Percentiles rank a stretch among this genome's conserved stretches.
Evolutionary conservation across 352 stramenopile species (phyloP).

Genomic region (Globisporangium lucens): DNA sequence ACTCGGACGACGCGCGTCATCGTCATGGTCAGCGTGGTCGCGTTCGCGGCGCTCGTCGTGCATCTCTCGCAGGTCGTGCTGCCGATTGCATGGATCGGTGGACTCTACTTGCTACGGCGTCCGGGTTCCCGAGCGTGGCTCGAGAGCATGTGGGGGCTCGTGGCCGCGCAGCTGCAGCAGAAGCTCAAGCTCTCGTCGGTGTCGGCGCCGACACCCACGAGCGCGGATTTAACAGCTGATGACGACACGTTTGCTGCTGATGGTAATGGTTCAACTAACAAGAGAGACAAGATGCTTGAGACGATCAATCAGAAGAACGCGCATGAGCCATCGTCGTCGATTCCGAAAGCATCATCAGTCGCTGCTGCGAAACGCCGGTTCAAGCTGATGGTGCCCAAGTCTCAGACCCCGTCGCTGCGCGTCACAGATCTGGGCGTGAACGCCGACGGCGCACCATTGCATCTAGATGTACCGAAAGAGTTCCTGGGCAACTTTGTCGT

Average conservation of each 20-base stretch:
- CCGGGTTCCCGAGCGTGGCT: not conserved
- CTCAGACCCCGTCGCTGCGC: conserved; percentile 12
- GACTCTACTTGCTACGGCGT: not conserved
- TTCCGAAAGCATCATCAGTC: not conserved
- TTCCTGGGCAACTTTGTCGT: conserved; percentile 18
- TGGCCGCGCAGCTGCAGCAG: not conserved
- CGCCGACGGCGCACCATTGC: conserved; percentile 12
- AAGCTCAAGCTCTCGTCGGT: not conserved
- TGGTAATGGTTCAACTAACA: not conserved
- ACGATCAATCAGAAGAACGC: not conserved
- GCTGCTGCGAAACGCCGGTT: not conserved
- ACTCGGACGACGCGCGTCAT: not conserved
- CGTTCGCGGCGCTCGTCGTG: conserved; percentile 9
- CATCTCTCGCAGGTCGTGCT: conserved; percentile 6
- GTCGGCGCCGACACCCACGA: not conserved
- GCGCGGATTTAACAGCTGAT: not conserved
- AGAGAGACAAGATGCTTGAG: not conserved
- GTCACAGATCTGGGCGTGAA: conserved; percentile 18
- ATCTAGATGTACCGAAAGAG: not conserved
- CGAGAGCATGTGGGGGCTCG: not conserved
- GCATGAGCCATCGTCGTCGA: not conserved
- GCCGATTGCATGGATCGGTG: conserved; percentile 1
- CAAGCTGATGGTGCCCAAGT: conserved; percentile 2
- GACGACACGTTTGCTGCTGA: not conserved
- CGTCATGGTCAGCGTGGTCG: not conserved